Base-by-base conservation (phyloP, 169 alveolate species). In the Plasmodium gonderi region DNA sequence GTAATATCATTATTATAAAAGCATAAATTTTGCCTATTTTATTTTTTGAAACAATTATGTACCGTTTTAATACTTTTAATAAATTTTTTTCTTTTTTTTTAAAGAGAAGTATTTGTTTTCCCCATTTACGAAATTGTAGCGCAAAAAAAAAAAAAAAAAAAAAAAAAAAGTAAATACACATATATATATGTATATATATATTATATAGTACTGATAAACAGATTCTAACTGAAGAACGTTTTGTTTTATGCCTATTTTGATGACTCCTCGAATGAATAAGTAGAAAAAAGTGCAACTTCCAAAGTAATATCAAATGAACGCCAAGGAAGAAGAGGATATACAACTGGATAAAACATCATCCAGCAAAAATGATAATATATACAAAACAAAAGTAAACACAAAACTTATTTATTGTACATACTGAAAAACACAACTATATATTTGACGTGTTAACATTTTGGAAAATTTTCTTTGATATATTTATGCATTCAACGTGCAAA, bases 291-390 rank as follows among this genome's bases (percentile, higher is more conserved):
- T 36, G 33, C 72, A 60, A 60, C 8, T 60, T 60, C 40, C 69
- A 54, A 54, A 54, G 69, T 60, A 60, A 20, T 60, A 36, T 14
- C 72, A 60, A 60, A 60, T 60, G 72, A 60, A 60, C 72, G 72
- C 72, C 72, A 60, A 60, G 40, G 72, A 60, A 12, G 72, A 36
- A 60, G 72, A 60, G 31, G 72, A 60, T 12, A 60, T 36, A 36
- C 31, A 60, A 60, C 72, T n/a, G 72, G 72, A 60, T 60, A 60
- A 60, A 23, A n/a, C 72, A 60, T 60, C 72, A 29, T 36, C 72
- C 72, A 23, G 33, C 40, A 17, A 60, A 60, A 60, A 60, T 60
- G 72, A 60, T 36, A 60, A 60, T 23, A 23, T 36, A 36, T 23
- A 60, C 26, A 60, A 60, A 60, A 12, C 72, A 29, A 60, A 60